Conservation (phyloP, 129 eudicot genomes). For the Centella asiatica region DNA sequence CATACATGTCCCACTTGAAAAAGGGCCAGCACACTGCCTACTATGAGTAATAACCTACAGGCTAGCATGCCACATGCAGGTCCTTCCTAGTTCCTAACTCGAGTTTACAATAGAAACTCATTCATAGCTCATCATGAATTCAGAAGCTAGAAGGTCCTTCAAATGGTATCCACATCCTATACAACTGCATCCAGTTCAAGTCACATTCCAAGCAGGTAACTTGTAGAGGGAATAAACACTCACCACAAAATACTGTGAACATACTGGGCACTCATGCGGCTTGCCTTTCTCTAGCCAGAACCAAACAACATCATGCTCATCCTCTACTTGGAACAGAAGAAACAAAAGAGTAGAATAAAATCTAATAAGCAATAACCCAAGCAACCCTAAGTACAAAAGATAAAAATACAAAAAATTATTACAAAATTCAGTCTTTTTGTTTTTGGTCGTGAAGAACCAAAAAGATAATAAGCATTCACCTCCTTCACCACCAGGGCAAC, state of each 20-base stretch:
- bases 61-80: too few species aligned
- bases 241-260: slow-evolving; percentile 78
- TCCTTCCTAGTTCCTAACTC: too few species aligned
- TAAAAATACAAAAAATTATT: not conserved
- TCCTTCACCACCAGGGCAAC: slow-evolving; percentile 94
- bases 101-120: too few species aligned
- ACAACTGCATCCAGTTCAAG: not conserved
- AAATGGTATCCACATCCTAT: not conserved
- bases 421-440: not conserved
- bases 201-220: not conserved
- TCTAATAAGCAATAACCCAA: not conserved
- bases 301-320: slow-evolving; percentile 99
- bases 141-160: not conserved
- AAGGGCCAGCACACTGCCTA: not conserved
- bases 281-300: slow-evolving; percentile 94
- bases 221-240: slow-evolving; percentile 19
- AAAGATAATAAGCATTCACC: slow-evolving; percentile 34
- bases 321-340: slow-evolving; percentile 41
- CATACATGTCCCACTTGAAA: not conserved
- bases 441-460: not conserved
- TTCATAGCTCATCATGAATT: not conserved
- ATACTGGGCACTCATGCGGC: slow-evolving; percentile 91
- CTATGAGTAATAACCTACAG: not conserved
- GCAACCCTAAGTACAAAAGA: not conserved
- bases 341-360: not conserved